These are phyloP conservation scores for Endogone sp. DNA, from an alignment of 192 early-diverging fungal species.

Conservation along the genomic window DNA sequence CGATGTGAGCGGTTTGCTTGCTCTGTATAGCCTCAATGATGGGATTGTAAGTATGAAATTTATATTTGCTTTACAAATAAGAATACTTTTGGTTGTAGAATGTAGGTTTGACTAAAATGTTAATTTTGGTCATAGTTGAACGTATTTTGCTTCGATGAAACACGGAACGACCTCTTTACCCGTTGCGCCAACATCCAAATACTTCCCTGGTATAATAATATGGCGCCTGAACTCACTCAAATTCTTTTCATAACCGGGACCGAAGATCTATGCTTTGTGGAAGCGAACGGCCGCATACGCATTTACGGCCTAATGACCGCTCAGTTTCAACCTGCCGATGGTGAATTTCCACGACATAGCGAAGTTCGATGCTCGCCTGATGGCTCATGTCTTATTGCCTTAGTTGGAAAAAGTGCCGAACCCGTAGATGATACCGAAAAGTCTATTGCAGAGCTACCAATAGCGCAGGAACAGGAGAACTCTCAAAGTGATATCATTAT, in stretches of 20 bases:
- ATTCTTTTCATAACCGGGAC: constrained; percentile 19
- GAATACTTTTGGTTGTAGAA: not conserved
- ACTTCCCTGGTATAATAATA: constrained; percentile 9
- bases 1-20: constrained; percentile 11
- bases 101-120: not conserved
- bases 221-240: constrained; percentile 6
- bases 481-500: too few species aligned
- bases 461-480: too few species aligned
- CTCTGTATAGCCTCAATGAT: constrained; percentile 9
- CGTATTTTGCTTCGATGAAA: constrained; percentile 13
- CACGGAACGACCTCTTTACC: constrained; percentile 1
- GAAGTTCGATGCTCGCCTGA: constrained; percentile 2
- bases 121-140: constrained; percentile 4
- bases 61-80: not conserved
- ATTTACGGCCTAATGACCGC: constrained; percentile 11
- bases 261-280: not conserved
- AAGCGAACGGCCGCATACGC: constrained; percentile 1
- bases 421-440: not conserved
- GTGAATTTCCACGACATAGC: constrained; percentile 5
- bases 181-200: constrained; percentile 14
- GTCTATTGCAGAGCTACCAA: too few species aligned
- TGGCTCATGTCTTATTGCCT: constrained; percentile 18
- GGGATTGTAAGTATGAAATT: constrained; percentile 1
- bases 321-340: constrained; percentile 7
- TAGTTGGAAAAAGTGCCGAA: not conserved